Percentiles rank a stretch among this genome's conserved stretches.
These are phyloP conservation scores for Wickerhamomyces sp. DNA, from an alignment of 1,139 yeast genomes.

Conservation along the genomic window DNA sequence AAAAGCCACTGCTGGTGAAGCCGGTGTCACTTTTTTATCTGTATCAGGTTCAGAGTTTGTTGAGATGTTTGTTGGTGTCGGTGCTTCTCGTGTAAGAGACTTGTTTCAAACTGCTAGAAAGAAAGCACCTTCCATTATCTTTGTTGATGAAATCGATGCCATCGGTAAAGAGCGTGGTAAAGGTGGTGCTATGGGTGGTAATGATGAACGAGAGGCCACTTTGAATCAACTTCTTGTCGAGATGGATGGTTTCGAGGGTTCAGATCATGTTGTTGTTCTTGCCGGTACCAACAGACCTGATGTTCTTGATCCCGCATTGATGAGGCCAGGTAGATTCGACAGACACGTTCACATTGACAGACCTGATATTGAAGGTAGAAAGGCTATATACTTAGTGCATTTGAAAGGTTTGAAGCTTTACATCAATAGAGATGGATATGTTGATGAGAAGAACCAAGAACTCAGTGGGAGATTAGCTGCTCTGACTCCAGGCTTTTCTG, in stretches of 20 bases:
- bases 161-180: slow-evolving; percentile 92
- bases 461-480: slow-evolving; percentile 89
- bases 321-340: slow-evolving; percentile 97
- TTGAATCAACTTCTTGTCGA: slow-evolving; percentile 92
- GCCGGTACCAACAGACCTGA: slow-evolving; percentile 98
- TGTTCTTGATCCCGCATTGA: slow-evolving; percentile 82
- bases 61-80: slow-evolving; percentile 98
- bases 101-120: slow-evolving; percentile 88
- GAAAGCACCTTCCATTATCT: slow-evolving; percentile 88
- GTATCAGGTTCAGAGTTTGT: slow-evolving; percentile 98
- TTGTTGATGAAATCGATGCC: slow-evolving; percentile 97
- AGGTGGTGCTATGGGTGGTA: slow-evolving; percentile 68
- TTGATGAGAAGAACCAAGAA: slow-evolving; percentile 34
- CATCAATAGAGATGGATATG: slow-evolving; percentile 34
- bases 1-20: slow-evolving; percentile 99
- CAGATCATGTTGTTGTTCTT: slow-evolving; percentile 90
- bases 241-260: slow-evolving; percentile 92
- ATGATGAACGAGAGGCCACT: slow-evolving; percentile 96
- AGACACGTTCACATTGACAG: slow-evolving; percentile 87
- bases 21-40: slow-evolving; percentile 91
- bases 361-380: slow-evolving; percentile 91
- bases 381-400: slow-evolving; percentile 85
- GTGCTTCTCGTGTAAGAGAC: slow-evolving; percentile 96
- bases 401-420: slow-evolving; percentile 59
- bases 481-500: slow-evolving; percentile 94